These are phyloP conservation scores for Cercospora citrullina DNA, from an alignment of 2,329 filamentous ascomycete species.

Conservation along the genomic window DNA sequence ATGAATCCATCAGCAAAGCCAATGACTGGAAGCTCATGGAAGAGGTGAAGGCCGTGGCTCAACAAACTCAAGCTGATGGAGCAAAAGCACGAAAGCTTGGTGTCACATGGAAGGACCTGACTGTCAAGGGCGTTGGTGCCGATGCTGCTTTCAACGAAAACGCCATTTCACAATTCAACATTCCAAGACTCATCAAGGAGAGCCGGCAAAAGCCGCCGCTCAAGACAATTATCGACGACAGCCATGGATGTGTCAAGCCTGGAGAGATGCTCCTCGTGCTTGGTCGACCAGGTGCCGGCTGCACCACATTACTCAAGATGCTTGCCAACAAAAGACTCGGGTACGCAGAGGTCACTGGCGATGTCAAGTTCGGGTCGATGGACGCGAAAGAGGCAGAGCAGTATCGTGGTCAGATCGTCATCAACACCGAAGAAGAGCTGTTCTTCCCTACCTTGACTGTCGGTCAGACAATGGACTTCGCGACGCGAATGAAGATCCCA, in stretches of 20 bases:
- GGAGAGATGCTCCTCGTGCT: slow-evolving; percentile 45
- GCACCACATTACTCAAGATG: slow-evolving; percentile 69
- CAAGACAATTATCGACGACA: slow-evolving; percentile 62
- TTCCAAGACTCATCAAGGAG: slow-evolving; percentile 45
- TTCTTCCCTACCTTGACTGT: slow-evolving; percentile 61
- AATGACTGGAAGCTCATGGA: slow-evolving; percentile 54
- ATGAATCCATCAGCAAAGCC: slow-evolving; percentile 36
- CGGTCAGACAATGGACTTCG: slow-evolving; percentile 57
- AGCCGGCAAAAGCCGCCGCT: slow-evolving; percentile 54
- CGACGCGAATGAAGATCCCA: slow-evolving; percentile 55
- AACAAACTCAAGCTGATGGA: slow-evolving; percentile 49
- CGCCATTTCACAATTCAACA: slow-evolving; percentile 57
- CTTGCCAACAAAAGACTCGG: slow-evolving; percentile 62
- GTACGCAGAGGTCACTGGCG: slow-evolving; percentile 52
- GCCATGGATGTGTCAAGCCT: slow-evolving; percentile 67
- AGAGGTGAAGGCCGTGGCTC: slow-evolving; percentile 48
- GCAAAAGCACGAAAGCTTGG: slow-evolving; percentile 57
- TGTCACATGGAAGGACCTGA: slow-evolving; percentile 65
- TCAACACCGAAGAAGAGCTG: slow-evolving; percentile 50
- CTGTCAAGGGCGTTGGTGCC: slow-evolving; percentile 61
- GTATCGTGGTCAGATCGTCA: slow-evolving; percentile 49
- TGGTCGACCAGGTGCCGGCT: slow-evolving; percentile 43
- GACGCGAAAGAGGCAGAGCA: slow-evolving; percentile 44
- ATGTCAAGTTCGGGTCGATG: slow-evolving; percentile 59
- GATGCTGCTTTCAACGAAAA: slow-evolving; percentile 64